Evolutionary conservation across 208 protist genomes (phyloP).

Genomic region (Trypanosoma avium): DNA sequence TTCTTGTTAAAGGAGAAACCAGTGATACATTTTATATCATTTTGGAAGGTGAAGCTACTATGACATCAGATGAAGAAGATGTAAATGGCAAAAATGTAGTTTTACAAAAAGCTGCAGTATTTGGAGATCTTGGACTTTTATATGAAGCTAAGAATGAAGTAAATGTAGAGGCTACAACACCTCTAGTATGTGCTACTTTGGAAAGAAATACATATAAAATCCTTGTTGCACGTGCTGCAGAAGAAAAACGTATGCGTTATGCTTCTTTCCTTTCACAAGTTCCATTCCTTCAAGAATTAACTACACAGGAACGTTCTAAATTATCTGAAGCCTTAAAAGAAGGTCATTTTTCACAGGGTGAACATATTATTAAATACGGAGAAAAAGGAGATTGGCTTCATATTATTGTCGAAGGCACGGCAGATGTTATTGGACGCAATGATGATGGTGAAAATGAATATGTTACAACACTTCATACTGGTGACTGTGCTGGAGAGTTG

Average conservation of each 20-base stretch:
- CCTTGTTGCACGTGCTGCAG: slow-evolving; percentile 50
- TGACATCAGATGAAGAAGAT: slow-evolving; percentile 21
- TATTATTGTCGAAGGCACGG: slow-evolving; percentile 65
- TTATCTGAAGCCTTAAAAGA: slow-evolving; percentile 66
- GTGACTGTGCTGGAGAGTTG: slow-evolving; percentile 60
- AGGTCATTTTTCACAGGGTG: slow-evolving; percentile 41
- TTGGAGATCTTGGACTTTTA: slow-evolving; percentile 61
- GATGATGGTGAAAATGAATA: slow-evolving; percentile 30
- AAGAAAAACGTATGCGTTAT: slow-evolving; percentile 58
- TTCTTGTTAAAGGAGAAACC: slow-evolving; percentile 35
- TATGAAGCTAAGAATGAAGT: slow-evolving; percentile 45
- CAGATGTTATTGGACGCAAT: slow-evolving; percentile 45
- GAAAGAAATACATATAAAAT: slow-evolving; percentile 75
- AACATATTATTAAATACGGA: slow-evolving; percentile 57
- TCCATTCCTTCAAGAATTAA: slow-evolving; percentile 35
- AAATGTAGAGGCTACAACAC: slow-evolving; percentile 31
- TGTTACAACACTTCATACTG: slow-evolving; percentile 39
- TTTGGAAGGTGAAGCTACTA: slow-evolving; percentile 49
- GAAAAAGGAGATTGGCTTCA: slow-evolving; percentile 62
- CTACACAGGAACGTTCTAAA: slow-evolving; percentile 34
- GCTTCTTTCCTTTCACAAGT: slow-evolving; percentile 47
- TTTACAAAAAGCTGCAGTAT: slow-evolving; percentile 38
- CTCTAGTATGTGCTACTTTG: slow-evolving; percentile 52
- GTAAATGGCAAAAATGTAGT: slow-evolving; percentile 11
- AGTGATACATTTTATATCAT: slow-evolving; percentile 72